Percentiles rank a stretch among this genome's conserved stretches.
Conservation (phyloP, 2,329 filamentous ascomycete genomes). For the Fusarium veterinarium region DNA sequence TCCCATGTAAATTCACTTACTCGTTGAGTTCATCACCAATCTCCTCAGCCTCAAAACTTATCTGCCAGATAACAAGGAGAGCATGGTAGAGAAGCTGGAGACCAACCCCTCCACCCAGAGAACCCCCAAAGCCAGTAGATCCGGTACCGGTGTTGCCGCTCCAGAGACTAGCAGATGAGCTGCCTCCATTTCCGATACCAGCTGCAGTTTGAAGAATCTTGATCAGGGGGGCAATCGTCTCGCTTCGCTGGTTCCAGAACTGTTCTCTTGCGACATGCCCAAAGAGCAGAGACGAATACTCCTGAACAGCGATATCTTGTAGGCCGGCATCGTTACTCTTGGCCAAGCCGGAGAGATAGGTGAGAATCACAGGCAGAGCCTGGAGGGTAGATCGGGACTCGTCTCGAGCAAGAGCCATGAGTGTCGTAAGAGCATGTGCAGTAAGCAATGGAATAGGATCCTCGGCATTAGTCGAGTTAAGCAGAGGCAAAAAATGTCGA, state of each 20-base stretch:
- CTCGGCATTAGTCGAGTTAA: constrained; percentile 79
- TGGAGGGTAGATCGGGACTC: constrained; percentile 74
- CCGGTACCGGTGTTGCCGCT: constrained; percentile 65
- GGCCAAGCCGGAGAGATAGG: constrained; percentile 84
- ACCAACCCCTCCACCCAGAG: constrained; percentile 83
- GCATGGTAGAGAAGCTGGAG: constrained; percentile 95
- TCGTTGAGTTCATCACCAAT: constrained; percentile 83
- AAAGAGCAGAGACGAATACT: constrained; percentile 87
- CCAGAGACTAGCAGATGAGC: constrained; percentile 70
- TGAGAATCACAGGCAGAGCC: constrained; percentile 84
- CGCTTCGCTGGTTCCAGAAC: constrained; percentile 91
- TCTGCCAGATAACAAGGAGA: constrained; percentile 92
- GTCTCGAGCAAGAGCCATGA: constrained; percentile 77
- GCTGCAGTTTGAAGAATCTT: constrained; percentile 85
- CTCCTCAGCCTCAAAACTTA: constrained; percentile 89
- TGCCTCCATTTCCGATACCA: constrained; percentile 74
- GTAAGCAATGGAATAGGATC: constrained; percentile 91
- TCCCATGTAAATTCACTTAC: constrained; percentile 63
- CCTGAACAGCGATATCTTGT: constrained; percentile 94
- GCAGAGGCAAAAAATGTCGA: constrained; percentile 84
- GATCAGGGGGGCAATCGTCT: constrained; percentile 85
- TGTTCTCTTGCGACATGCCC: constrained; percentile 78
- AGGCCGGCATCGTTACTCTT: constrained; percentile 88
- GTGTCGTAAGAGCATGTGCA: constrained; percentile 83
- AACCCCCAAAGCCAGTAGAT: constrained; percentile 71